Percentiles rank a stretch among this genome's conserved stretches.
Evolutionary conservation across 2,329 filamentous ascomycete species (phyloP).

Genomic region (Podosphaera xanthii): DNA sequence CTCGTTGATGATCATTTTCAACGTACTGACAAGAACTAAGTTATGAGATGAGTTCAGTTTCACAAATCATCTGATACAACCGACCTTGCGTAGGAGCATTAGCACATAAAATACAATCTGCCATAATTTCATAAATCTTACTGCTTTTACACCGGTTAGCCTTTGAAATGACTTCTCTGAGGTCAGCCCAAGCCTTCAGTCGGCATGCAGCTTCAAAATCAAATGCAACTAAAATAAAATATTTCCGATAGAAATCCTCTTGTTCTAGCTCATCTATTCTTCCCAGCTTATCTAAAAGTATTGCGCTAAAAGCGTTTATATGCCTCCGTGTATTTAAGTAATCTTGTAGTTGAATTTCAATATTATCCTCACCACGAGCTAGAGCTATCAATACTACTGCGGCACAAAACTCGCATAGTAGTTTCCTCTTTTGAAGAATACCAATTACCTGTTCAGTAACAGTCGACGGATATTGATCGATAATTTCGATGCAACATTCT

Average conservation of each 20-base stretch:
- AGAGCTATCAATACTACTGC: conserved; percentile 27
- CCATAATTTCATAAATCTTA: conserved; percentile 35
- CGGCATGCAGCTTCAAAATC: conserved; percentile 56
- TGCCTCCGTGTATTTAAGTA: conserved; percentile 41
- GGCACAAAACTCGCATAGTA: conserved; percentile 51
- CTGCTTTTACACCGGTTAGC: conserved; percentile 23
- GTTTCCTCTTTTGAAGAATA: conserved; percentile 32
- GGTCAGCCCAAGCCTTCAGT: conserved; percentile 42
- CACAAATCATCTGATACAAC: conserved; percentile 1
- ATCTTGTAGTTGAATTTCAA: conserved; percentile 29
- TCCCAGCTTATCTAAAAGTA: conserved; percentile 20
- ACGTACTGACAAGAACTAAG: conserved; percentile 18
- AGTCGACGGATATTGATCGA: conserved; percentile 26
- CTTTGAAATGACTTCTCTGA: conserved; percentile 35
- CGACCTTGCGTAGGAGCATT: conserved; percentile 28
- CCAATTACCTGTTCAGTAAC: conserved; percentile 19
- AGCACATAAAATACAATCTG: conserved; percentile 37
- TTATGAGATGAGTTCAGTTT: conserved; percentile 16
- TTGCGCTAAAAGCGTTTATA: conserved; percentile 31
- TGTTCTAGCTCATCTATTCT: conserved; percentile 22
- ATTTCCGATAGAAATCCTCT: conserved; percentile 34
- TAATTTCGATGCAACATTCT: conserved; percentile 27
- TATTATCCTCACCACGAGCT: conserved; percentile 27
- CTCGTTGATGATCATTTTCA: conserved; percentile 48
- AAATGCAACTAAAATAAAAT: conserved; percentile 45